Evolutionary conservation across 768 basidiomycete species (phyloP), one percentile per base, ranked within the genome.

Genomic region (Filobasidium floriforme): DNA sequence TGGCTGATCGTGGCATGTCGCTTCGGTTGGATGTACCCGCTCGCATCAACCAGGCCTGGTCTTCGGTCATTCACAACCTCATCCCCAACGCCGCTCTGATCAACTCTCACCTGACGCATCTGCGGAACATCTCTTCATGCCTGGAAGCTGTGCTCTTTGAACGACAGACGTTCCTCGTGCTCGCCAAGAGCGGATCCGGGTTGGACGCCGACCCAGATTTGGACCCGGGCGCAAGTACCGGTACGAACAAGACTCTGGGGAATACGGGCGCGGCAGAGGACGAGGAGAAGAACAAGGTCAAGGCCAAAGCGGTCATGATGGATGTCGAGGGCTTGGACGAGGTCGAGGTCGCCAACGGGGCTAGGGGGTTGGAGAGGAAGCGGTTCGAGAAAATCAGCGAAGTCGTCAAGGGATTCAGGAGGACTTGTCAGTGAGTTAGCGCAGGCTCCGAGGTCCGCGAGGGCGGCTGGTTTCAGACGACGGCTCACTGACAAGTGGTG

Each of bases 111-210:
- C 85, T 99, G 19, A 84, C 87, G 7, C 89, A 87, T 60, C 89
- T 98, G 67, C 89, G 92, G 15, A 83, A 86, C 57, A 86, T 91
- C 0, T 92, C 92, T 76, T 88, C 85, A 69, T 92, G 93, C 7
- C 89, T 89, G 0, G 96, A 99, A 79, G 90, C 92, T 65, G 87
- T 98, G 72, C 85, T 97, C 46, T 98, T 99, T 73, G 96, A 99
- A 76, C 88, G 90, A 61, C 93, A 92, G 10, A 98, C 96, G 40
- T 98, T 98, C 81, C 88, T 99, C 62, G 93, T 99, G 71, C 92
- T 99, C 69, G 92, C 94, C 6, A 79, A 79, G 65, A 76, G 75
- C 11, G 77, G 77, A 11, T 75, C 75, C 14, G 74, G 74, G 22
- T 60, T 77, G 18, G 76, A 76, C 64, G 69, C 67, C 28, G 73